Evolutionary conservation across 129 eudicot genomes (phyloP).

Genomic region (Tagetes patula): DNA sequence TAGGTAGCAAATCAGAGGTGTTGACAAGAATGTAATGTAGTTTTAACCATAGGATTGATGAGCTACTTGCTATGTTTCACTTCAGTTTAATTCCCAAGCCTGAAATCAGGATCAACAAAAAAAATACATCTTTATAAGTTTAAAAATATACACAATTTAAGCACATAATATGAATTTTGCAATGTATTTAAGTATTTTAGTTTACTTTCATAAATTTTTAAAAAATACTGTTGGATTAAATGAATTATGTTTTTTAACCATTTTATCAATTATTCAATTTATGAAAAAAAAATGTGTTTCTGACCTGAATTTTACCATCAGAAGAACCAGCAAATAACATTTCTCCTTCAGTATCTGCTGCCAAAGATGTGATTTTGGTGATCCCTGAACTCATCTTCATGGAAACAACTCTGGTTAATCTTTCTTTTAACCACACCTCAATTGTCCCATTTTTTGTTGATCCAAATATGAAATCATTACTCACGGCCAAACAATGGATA

Average conservation of each 20-base stretch:
- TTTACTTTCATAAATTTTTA: not conserved
- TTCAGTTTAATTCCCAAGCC: constrained; percentile 69
- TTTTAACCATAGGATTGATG: not conserved
- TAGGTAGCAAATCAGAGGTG: not conserved
- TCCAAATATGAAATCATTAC: constrained; percentile 68
- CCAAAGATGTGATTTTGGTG: constrained; percentile 55
- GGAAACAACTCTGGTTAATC: constrained; percentile 59
- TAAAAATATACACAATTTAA: not conserved
- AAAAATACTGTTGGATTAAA: not conserved
- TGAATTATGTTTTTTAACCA: not conserved
- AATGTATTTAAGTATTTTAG: not conserved
- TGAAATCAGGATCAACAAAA: constrained; percentile 34
- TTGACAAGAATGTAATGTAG: not conserved
- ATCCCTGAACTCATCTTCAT: constrained; percentile 47
- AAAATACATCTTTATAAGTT: not conserved
- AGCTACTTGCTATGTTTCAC: not conserved
- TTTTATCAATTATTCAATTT: not conserved
- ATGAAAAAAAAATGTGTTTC: not conserved
- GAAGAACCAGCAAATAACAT: constrained; percentile 73
- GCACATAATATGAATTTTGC: not conserved
- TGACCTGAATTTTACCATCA: constrained; percentile 78
- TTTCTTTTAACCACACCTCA: constrained; percentile 81
- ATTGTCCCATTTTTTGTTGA: constrained; percentile 64
- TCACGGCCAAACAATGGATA: constrained; percentile 52
- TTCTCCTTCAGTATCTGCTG: constrained; percentile 62